Evolutionary conservation across 148 eudicot genomes (phyloP).

Genomic region (Talinum fruticosum): DNA sequence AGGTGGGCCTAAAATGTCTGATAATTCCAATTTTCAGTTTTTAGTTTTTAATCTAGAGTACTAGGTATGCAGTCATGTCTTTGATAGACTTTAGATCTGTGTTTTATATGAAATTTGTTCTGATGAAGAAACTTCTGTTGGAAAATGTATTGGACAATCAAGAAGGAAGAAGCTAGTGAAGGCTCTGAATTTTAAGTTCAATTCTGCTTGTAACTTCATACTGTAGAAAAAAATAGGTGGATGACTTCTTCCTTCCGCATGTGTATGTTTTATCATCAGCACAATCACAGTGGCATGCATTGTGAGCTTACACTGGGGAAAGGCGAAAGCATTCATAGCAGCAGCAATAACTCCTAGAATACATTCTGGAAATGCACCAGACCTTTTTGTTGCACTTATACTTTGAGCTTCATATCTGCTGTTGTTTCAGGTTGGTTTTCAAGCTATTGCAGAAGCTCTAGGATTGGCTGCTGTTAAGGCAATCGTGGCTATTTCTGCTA

Average conservation of each 20-base stretch:
- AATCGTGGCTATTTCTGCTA: slow-evolving; percentile 87
- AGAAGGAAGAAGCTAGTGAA: background rate
- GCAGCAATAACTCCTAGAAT: background rate
- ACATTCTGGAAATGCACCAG: background rate
- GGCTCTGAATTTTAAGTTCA: background rate
- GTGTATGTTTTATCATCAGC: background rate
- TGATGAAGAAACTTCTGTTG: background rate
- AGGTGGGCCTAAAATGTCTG: no score
- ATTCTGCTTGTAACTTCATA: background rate
- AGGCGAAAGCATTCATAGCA: background rate
- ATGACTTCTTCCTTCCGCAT: background rate
- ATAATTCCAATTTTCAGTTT: no score
- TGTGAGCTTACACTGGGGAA: no score
- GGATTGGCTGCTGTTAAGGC: slow-evolving; percentile 99
- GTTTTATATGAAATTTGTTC: background rate
- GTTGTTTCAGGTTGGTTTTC: slow-evolving; percentile 74
- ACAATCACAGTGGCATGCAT: background rate
- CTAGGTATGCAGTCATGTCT: no score
- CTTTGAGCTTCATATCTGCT: slow-evolving; percentile 11
- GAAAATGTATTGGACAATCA: background rate
- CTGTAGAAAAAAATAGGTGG: background rate
- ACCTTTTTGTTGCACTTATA: background rate
- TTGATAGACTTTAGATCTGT: no score
- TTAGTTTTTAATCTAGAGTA: no score
- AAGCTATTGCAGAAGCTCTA: slow-evolving; percentile 98